A percentile compares a stretch with the other conserved stretches of the same genome.
These are phyloP conservation scores for Dactylis glomerata DNA, from an alignment of 176 grass and related monocot species.

Conservation along the genomic window DNA sequence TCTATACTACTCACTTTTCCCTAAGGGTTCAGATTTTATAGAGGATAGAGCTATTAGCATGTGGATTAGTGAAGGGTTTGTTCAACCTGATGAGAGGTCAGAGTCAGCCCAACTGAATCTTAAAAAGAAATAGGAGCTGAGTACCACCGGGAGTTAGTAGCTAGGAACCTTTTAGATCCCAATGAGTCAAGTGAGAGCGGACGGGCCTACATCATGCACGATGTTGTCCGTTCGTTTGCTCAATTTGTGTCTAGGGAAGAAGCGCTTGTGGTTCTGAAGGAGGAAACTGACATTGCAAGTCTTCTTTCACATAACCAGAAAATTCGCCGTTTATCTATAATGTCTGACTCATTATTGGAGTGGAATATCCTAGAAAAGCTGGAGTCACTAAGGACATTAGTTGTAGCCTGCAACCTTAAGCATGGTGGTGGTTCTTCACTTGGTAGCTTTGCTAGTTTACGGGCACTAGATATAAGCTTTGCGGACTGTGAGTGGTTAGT, in stretches of 20 bases:
- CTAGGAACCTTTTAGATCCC: slow-evolving; percentile 24
- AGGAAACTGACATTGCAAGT: not conserved
- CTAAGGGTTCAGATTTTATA: not conserved
- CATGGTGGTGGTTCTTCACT: not conserved
- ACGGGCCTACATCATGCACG: not conserved
- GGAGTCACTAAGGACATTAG: not conserved
- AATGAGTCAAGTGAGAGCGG: not conserved
- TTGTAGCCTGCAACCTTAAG: not conserved
- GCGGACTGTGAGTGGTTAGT: not conserved
- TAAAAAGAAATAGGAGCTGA: not conserved
- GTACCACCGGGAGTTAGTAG: not conserved
- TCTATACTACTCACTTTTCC: slow-evolving; percentile 13
- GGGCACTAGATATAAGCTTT: not conserved
- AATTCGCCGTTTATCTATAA: not conserved
- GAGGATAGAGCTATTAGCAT: rapidly evolving
- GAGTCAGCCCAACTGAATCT: not conserved
- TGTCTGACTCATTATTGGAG: not conserved
- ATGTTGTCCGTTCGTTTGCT: slow-evolving; percentile 24
- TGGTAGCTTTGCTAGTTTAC: not conserved
- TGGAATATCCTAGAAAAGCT: not conserved
- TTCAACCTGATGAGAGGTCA: not conserved
- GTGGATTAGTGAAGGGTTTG: slow-evolving; percentile 29
- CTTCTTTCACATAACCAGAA: not conserved
- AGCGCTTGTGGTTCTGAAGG: not conserved
- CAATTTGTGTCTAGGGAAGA: slow-evolving; percentile 4